Evolutionary conservation across 2,329 filamentous ascomycete genomes (phyloP).

Genomic region (Esteya vermicola): DNA sequence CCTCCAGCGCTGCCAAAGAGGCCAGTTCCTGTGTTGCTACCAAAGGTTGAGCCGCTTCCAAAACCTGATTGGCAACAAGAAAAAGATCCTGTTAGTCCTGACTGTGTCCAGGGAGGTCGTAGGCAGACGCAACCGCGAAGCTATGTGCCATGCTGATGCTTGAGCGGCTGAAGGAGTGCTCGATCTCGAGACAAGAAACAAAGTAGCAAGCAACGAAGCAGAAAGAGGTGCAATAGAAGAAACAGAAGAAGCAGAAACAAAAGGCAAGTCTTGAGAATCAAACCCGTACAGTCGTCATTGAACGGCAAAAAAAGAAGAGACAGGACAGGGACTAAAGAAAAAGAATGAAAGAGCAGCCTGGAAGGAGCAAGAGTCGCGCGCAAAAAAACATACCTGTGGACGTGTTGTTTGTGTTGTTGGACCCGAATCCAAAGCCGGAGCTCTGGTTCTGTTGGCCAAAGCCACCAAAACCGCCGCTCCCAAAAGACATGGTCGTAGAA

Average conservation of each 20-base stretch:
- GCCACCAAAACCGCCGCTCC: conserved; percentile 37
- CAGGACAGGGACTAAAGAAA: conserved; percentile 4
- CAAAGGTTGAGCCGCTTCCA: conserved; percentile 23
- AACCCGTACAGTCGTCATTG: background rate
- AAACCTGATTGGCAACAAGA: conserved; percentile 15
- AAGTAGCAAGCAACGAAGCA: background rate
- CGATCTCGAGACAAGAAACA: conserved; percentile 3
- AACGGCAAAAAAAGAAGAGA: background rate
- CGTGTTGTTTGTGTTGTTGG: conserved; percentile 24
- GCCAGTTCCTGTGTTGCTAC: conserved; percentile 22
- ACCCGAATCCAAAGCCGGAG: conserved; percentile 41
- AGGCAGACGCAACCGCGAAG: background rate
- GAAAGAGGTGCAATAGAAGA: conserved; percentile 9
- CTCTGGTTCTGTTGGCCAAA: conserved; percentile 44
- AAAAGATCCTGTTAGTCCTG: conserved; percentile 11
- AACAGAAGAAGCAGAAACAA: background rate
- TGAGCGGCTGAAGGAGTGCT: background rate
- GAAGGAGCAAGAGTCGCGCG: background rate
- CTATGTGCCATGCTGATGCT: too few species aligned
- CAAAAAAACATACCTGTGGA: conserved; percentile 44
- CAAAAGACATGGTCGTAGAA: conserved; percentile 34
- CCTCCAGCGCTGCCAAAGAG: conserved; percentile 26
- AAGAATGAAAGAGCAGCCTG: conserved; percentile 6
- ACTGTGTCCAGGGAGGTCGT: conserved; percentile 5
- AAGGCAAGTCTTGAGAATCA: background rate